These are phyloP conservation scores for Cajanus cajan DNA, from an alignment of 306 rosid genomes.

Conservation along the genomic window DNA sequence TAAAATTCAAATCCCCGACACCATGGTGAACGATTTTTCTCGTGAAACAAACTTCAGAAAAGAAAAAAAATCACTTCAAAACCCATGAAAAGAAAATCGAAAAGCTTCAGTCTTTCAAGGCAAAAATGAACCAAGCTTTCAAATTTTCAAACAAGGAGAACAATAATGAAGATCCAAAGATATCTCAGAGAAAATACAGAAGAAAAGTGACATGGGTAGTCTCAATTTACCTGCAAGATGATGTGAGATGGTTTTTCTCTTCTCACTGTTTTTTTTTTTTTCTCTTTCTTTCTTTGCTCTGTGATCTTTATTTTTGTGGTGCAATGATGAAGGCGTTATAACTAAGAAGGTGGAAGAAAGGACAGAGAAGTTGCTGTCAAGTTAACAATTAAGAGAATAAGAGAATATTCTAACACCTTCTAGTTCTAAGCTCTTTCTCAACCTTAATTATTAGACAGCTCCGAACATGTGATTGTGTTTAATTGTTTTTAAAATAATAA, in stretches of 20 bases:
- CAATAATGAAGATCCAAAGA: neutral
- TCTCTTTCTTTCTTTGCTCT: too few relatives aligned
- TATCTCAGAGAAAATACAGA: neutral
- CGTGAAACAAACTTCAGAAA: neutral
- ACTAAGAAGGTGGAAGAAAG: neutral
- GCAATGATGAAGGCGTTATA: neutral
- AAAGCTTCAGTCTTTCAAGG: neutral
- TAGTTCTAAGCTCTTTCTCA: neutral
- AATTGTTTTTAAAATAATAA: neutral
- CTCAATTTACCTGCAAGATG: neutral
- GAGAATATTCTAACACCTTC: constrained; percentile 21
- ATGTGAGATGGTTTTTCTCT: neutral
- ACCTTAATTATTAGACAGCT: neutral
- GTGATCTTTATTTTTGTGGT: neutral
- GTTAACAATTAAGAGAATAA: neutral
- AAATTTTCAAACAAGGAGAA: neutral
- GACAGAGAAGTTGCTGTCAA: constrained; percentile 9
- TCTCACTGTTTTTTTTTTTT: too few relatives aligned
- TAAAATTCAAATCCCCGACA: neutral
- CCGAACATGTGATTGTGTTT: neutral
- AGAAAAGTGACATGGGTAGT: neutral
- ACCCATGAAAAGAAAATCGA: neutral
- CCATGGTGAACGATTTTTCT: neutral
- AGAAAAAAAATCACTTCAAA: neutral
- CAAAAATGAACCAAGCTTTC: neutral